Conservation (phyloP, 108 stramenopile genomes). For the Cyclotella baltica region DNA sequence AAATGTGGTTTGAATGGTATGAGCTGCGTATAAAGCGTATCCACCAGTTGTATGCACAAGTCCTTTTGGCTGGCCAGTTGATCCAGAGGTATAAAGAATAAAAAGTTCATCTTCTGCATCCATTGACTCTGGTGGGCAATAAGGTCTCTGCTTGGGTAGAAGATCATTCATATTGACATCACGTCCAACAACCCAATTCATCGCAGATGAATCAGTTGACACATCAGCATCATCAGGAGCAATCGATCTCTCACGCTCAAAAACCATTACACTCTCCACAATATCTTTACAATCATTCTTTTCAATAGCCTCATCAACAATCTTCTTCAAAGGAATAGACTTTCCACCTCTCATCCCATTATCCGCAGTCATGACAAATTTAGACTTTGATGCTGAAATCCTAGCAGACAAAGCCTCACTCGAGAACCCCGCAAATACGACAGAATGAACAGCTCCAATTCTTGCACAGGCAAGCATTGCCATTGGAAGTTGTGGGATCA, state of each 20-base stretch:
- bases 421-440: conserved; percentile 96
- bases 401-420: conserved; percentile 93
- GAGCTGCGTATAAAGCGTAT: conserved; percentile 75
- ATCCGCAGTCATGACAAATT: conserved; percentile 90
- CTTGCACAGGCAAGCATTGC: conserved; percentile 90
- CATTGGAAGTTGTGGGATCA: conserved; percentile 89
- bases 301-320: conserved; percentile 86
- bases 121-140: conserved; percentile 95
- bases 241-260: conserved; percentile 64
- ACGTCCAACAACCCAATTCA: conserved; percentile 52
- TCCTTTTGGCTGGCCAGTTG: conserved; percentile 89
- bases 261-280: conserved; percentile 89
- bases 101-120: conserved; percentile 91
- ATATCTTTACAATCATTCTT: conserved; percentile 66
- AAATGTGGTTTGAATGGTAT: conserved; percentile 75
- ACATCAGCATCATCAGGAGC: conserved; percentile 24
- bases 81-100: conserved; percentile 87
- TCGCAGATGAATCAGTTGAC: conserved; percentile 37
- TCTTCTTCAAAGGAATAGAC: conserved; percentile 85
- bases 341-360: conserved; percentile 85
- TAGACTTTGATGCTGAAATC: conserved; percentile 82
- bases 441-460: conserved; percentile 88
- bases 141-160: conserved; percentile 88
- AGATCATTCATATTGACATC: conserved; percentile 92
- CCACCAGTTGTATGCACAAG: conserved; percentile 86